Evolutionary conservation across 768 basidiomycete species (phyloP).

Genomic region (Clavulina sp.): DNA sequence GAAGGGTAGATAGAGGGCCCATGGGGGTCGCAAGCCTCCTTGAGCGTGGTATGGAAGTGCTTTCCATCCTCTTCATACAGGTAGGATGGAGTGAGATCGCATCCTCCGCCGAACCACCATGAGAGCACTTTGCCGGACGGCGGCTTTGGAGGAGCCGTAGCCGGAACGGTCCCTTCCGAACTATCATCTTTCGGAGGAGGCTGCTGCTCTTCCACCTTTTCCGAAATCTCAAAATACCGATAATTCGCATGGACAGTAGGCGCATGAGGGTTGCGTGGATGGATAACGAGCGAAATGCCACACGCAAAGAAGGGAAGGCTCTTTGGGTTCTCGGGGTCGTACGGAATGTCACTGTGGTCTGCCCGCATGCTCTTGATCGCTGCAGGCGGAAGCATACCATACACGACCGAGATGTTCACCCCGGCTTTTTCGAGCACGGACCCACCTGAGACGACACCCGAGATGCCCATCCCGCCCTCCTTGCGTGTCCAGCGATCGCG

Average conservation of each 20-base stretch:
- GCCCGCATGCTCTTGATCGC: slow-evolving; percentile 92
- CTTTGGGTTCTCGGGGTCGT: slow-evolving; percentile 33
- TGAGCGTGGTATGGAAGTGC: slow-evolving; percentile 73
- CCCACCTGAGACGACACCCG: slow-evolving; percentile 10
- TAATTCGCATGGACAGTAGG: slow-evolving; percentile 95
- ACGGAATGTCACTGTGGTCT: slow-evolving; percentile 64
- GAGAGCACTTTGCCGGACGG: slow-evolving; percentile 41
- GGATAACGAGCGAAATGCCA: slow-evolving; percentile 82
- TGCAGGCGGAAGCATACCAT: slow-evolving; percentile 70
- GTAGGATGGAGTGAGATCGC: slow-evolving; percentile 87
- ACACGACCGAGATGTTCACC: slow-evolving; percentile 84
- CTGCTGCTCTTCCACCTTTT: slow-evolving; percentile 22
- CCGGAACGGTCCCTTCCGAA: not conserved
- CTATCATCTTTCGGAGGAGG: not conserved
- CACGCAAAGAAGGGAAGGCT: slow-evolving; percentile 86
- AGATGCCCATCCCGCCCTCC: slow-evolving; percentile 18
- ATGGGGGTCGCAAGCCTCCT: slow-evolving; percentile 57
- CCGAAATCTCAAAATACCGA: slow-evolving; percentile 88
- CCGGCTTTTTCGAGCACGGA: slow-evolving; percentile 86
- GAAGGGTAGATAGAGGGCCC: slow-evolving; percentile 47
- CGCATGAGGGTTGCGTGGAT: slow-evolving; percentile 83
- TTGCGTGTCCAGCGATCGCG: slow-evolving; percentile 51
- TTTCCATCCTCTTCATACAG: slow-evolving; percentile 70
- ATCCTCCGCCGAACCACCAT: slow-evolving; percentile 99
- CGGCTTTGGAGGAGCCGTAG: slow-evolving; percentile 3